Conservation (phyloP, 805 yeast species). For the Teunomyces aglyptinius region DNA sequence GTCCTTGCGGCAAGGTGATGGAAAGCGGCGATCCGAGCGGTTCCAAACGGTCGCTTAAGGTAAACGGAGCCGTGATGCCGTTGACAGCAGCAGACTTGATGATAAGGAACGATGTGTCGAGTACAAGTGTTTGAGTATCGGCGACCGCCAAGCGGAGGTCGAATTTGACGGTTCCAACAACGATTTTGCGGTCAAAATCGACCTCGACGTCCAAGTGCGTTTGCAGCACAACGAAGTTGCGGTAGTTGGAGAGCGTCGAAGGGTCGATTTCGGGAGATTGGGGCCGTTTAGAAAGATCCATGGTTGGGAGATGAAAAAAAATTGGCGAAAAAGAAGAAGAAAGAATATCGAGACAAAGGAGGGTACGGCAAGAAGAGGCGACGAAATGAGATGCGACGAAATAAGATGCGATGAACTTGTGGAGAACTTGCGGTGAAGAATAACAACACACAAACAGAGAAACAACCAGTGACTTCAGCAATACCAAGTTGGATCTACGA, state of each 20-base stretch:
- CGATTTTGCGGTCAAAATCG: conserved; percentile 20
- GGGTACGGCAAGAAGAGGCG: not conserved
- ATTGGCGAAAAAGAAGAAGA: not conserved
- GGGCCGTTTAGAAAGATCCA: conserved; percentile 14
- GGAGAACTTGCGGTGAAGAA: too few species aligned
- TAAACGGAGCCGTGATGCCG: conserved; percentile 12
- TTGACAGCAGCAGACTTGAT: conserved; percentile 20
- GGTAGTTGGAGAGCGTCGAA: conserved; percentile 55
- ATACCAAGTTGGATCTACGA: not conserved
- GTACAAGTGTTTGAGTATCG: conserved; percentile 10
- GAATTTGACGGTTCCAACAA: conserved; percentile 24
- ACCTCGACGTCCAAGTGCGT: conserved; percentile 23
- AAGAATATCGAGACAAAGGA: not conserved
- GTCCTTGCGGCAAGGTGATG: conserved; percentile 12
- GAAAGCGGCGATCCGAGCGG: conserved; percentile 28
- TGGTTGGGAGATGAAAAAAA: conserved; percentile 4
- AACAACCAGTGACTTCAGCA: not conserved
- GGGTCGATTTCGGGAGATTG: conserved; percentile 63
- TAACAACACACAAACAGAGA: not conserved
- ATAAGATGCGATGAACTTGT: not conserved
- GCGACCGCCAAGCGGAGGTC: conserved; percentile 10
- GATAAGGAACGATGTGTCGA: conserved; percentile 29
- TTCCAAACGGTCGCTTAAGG: conserved; percentile 11
- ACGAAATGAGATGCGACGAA: too few species aligned
- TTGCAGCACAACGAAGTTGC: conserved; percentile 17